phyloP scores from a whole-genome alignment of 1,284 basidiomycete species.

The Trametes versicolor region DNA sequence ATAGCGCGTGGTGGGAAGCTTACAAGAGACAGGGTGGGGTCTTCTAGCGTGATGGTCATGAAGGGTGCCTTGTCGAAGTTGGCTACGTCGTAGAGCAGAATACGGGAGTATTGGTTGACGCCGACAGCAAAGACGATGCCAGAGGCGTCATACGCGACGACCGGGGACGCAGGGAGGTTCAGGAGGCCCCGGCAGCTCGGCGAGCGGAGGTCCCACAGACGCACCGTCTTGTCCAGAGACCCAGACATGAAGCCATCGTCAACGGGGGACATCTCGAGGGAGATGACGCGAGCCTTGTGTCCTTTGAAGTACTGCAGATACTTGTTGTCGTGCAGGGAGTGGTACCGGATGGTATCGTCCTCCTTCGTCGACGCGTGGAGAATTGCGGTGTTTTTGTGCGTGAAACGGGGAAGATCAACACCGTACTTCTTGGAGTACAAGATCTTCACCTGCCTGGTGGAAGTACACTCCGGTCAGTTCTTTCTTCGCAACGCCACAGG shows the following conservation, averaged over 20 bases:
- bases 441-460: slow-evolving; percentile 73
- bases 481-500: slow-evolving; percentile 37
- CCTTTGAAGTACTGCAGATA: slow-evolving; percentile 97
- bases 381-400: slow-evolving; percentile 88
- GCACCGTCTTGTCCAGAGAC: slow-evolving; percentile 94
- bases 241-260: slow-evolving; percentile 97
- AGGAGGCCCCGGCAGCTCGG: slow-evolving; percentile 80
- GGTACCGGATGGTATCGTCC: slow-evolving; percentile 95
- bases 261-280: slow-evolving; percentile 91
- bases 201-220: slow-evolving; percentile 93
- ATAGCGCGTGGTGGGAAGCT: slow-evolving; percentile 89
- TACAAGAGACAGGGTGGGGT: slow-evolving; percentile 76
- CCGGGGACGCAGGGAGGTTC: slow-evolving; percentile 76
- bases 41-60: slow-evolving; percentile 82
- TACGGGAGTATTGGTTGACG: slow-evolving; percentile 85
- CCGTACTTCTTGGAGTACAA: slow-evolving; percentile 97
- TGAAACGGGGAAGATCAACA: slow-evolving; percentile 92
- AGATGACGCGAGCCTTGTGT: slow-evolving; percentile 90
- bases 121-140: slow-evolving; percentile 95
- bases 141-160: slow-evolving; percentile 91
- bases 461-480: slow-evolving; percentile 39
- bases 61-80: slow-evolving; percentile 96
- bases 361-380: slow-evolving; percentile 95
- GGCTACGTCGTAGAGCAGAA: slow-evolving; percentile 89
- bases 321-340: slow-evolving; percentile 95